phyloP scores from a whole-genome alignment of 257 asterid genomes.

The Jacaranda copaia region DNA sequence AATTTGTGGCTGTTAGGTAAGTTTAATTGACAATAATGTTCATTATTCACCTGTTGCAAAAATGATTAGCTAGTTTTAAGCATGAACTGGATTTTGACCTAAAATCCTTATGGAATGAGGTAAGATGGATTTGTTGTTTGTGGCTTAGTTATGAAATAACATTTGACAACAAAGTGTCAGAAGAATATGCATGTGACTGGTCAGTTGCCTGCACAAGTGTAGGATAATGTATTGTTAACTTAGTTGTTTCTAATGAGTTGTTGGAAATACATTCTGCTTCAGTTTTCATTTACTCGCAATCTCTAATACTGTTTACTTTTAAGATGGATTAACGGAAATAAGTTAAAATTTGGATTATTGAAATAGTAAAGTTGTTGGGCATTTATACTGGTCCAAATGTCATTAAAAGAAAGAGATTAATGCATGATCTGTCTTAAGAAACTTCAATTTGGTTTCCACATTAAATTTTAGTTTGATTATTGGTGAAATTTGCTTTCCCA shows the following conservation, averaged over 20 bases:
- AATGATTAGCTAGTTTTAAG: background rate
- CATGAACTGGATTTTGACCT: background rate
- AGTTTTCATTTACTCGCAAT: background rate
- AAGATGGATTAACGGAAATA: background rate
- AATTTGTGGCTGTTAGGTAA: background rate
- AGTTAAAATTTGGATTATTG: background rate
- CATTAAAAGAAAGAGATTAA: background rate
- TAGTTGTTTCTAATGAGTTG: background rate
- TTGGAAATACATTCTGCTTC: background rate
- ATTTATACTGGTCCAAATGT: background rate
- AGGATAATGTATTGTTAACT: background rate
- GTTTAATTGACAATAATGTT: background rate
- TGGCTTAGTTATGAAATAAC: background rate
- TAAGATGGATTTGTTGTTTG: background rate
- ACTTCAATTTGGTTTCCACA: constrained; percentile 3
- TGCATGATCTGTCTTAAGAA: background rate
- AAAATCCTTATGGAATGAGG: no score
- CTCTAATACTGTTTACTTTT: background rate
- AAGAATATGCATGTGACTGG: background rate
- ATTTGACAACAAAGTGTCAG: background rate
- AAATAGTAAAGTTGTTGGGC: background rate
- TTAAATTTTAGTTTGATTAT: background rate
- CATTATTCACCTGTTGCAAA: background rate
- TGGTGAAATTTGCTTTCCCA: background rate
- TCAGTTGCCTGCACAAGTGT: background rate